Conservation (phyloP, 192 early-diverging fungal genomes). For the Coemansia sp. region DNA sequence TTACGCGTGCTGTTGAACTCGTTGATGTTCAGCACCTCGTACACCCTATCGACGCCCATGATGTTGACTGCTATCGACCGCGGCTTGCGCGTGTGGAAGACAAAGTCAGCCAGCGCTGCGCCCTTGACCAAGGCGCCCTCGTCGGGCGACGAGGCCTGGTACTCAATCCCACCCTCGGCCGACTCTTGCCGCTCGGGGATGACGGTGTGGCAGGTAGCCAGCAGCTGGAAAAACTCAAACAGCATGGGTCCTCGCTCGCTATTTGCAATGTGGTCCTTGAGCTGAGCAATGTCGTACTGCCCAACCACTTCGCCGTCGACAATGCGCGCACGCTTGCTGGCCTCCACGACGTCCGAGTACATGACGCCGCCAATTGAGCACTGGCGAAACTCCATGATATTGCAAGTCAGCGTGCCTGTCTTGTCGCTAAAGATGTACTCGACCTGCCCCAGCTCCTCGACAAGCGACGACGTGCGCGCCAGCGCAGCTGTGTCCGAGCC, state of each 20-base stretch:
- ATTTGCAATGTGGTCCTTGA: slow-evolving; percentile 58
- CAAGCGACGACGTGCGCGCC: slow-evolving; percentile 82
- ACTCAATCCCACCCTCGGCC: slow-evolving; percentile 73
- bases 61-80: slow-evolving; percentile 68
- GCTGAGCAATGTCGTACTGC: slow-evolving; percentile 58
- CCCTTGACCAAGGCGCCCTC: slow-evolving; percentile 89
- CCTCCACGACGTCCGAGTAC: slow-evolving; percentile 79
- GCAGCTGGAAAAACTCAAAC: slow-evolving; percentile 75
- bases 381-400: slow-evolving; percentile 93
- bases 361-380: slow-evolving; percentile 83
- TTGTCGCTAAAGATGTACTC: slow-evolving; percentile 98
- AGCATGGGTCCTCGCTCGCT: slow-evolving; percentile 60
- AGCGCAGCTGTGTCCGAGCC: slow-evolving; percentile 70
- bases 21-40: slow-evolving; percentile 65
- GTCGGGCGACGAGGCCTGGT: slow-evolving; percentile 93
- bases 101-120: slow-evolving; percentile 78
- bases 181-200: slow-evolving; percentile 56
- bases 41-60: slow-evolving; percentile 66
- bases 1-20: slow-evolving; percentile 95
- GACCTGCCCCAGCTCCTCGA: slow-evolving; percentile 92
- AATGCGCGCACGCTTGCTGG: slow-evolving; percentile 76
- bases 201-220: slow-evolving; percentile 89
- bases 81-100: slow-evolving; percentile 69
- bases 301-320: slow-evolving; percentile 24
- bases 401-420: slow-evolving; percentile 94